Percentiles rank a stretch among this genome's conserved stretches.
phyloP scores from a whole-genome alignment of 2,329 filamentous ascomycete genomes.

The Venturia aucupariae region DNA sequence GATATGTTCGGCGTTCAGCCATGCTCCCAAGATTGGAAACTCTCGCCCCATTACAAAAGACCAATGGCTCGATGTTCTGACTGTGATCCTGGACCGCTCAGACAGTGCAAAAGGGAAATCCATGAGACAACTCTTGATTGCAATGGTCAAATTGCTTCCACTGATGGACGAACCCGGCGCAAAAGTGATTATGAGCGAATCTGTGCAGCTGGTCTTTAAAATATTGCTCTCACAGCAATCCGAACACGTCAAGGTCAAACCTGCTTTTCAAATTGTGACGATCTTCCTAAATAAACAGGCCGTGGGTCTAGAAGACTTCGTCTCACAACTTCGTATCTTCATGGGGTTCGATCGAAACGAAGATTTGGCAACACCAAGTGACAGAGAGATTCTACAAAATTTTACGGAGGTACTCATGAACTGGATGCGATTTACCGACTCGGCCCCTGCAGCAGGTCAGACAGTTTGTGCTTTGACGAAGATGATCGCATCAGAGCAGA shows the following conservation, averaged over 20 bases:
- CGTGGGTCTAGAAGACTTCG: constrained; percentile 32
- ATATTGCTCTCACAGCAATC: constrained; percentile 15
- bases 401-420: constrained; percentile 7
- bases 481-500: constrained; percentile 16
- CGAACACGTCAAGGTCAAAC: constrained; percentile 56
- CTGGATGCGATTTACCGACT: constrained; percentile 20
- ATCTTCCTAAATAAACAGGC: constrained; percentile 55
- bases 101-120: constrained; percentile 38
- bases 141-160: constrained; percentile 30
- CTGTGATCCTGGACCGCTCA: constrained; percentile 34
- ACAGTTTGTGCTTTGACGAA: constrained; percentile 23
- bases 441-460: constrained; percentile 25
- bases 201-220: constrained; percentile 7
- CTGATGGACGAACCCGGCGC: constrained; percentile 20
- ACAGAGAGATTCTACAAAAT: constrained; percentile 14
- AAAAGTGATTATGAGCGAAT: constrained; percentile 13
- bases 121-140: constrained; percentile 35
- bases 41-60: constrained; percentile 22
- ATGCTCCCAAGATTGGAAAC: constrained; percentile 25
- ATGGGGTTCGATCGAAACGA: constrained; percentile 15
- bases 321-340: constrained; percentile 21
- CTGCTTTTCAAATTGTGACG: constrained; percentile 58
- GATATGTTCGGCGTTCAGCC: constrained; percentile 35
- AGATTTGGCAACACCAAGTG: constrained; percentile 18
- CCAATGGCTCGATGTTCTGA: constrained; percentile 31